Evolutionary conservation across 2,329 filamentous ascomycete species (phyloP).

Genomic region (Alternaria panax): DNA sequence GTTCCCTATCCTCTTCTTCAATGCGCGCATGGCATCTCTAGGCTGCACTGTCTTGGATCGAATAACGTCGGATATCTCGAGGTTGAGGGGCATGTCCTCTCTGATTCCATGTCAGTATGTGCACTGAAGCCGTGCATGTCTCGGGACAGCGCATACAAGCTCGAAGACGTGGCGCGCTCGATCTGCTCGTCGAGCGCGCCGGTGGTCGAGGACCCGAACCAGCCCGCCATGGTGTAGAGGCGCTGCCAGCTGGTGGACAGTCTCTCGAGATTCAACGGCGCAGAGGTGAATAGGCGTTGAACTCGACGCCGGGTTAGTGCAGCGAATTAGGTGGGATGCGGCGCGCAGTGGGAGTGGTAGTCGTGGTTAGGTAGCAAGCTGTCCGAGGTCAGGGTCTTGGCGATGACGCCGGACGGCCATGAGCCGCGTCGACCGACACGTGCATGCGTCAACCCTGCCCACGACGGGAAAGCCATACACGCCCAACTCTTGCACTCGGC

Average conservation of each 20-base stretch:
- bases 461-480: conserved; percentile 6
- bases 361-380: conserved; percentile 21
- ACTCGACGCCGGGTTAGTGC: neutral
- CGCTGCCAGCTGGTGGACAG: neutral
- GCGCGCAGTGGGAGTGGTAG: conserved; percentile 8
- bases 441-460: conserved; percentile 14
- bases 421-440: conserved; percentile 16
- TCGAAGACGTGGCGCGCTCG: conserved; percentile 92
- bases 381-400: conserved; percentile 12
- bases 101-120: conserved; percentile 55
- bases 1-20: conserved; percentile 93
- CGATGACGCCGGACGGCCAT: conserved; percentile 20
- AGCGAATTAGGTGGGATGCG: neutral
- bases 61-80: conserved; percentile 98
- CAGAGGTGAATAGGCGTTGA: too few species aligned
- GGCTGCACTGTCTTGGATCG: conserved; percentile 96
- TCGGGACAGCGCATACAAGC: conserved; percentile 67
- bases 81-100: conserved; percentile 95
- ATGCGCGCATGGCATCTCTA: conserved; percentile 95
- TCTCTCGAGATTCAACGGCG: neutral
- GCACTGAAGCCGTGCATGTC: neutral
- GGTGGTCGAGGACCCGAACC: conserved; percentile 85
- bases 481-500: neutral
- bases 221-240: conserved; percentile 77
- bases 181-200: conserved; percentile 96